These are phyloP conservation scores for Hydnomerulius pinastri DNA, from an alignment of 768 basidiomycete species.

Conservation along the genomic window DNA sequence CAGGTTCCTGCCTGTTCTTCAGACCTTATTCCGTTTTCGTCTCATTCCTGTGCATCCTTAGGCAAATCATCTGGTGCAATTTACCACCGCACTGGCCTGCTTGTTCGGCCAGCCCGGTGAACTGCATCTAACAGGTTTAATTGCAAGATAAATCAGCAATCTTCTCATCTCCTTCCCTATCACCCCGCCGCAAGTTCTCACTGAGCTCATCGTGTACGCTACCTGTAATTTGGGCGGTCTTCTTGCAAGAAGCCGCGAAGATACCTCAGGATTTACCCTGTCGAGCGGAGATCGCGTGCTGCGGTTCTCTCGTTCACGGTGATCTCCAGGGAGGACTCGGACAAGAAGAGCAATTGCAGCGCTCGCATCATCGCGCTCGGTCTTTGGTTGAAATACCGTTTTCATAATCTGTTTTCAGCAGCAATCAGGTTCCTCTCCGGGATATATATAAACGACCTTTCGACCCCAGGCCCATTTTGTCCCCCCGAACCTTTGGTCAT, in stretches of 20 bases:
- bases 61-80: conserved; percentile 6
- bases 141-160: background rate
- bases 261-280: conserved; percentile 23
- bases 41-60: conserved; percentile 4
- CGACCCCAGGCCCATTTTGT: conserved; percentile 7
- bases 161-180: background rate
- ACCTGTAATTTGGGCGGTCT: background rate
- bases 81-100: background rate
- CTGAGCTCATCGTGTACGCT: background rate
- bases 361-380: conserved; percentile 24
- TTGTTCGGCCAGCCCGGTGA: no score
- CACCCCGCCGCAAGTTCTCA: background rate
- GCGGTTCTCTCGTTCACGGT: conserved; percentile 18
- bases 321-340: conserved; percentile 21
- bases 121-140: no score
- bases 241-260: conserved; percentile 14
- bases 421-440: conserved; percentile 4
- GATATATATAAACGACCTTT: conserved; percentile 16
- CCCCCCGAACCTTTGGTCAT: conserved; percentile 1
- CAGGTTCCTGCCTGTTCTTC: background rate
- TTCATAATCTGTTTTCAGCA: conserved; percentile 15
- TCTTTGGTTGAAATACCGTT: conserved; percentile 22
- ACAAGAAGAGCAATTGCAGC: conserved; percentile 9
- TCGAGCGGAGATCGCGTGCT: conserved; percentile 18
- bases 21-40: background rate